A percentile compares a stretch with the other conserved stretches of the same genome.
These are phyloP conservation scores for Olyra latifolia DNA, from an alignment of 176 grass and related monocot genomes.

Conservation along the genomic window DNA sequence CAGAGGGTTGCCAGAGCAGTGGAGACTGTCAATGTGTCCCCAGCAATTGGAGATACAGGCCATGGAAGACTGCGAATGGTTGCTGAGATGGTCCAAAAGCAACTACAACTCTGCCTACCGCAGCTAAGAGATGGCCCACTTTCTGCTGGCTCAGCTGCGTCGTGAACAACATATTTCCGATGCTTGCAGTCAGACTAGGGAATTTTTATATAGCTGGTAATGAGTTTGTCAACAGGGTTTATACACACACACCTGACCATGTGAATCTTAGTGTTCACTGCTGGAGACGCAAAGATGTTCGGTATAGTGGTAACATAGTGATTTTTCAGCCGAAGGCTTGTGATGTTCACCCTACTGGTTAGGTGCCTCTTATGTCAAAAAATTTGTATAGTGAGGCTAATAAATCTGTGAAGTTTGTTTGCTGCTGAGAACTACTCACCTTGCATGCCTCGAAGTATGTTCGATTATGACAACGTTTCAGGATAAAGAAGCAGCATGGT, in stretches of 20 bases:
- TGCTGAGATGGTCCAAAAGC: conserved; percentile 70
- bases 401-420: background rate
- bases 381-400: background rate
- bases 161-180: conserved; percentile 36
- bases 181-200: background rate
- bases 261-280: background rate
- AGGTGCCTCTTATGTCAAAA: background rate
- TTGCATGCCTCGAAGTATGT: background rate
- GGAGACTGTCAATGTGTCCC: conserved; percentile 55
- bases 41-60: conserved; percentile 48
- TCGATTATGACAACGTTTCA: background rate
- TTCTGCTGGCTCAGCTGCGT: conserved; percentile 45
- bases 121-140: conserved; percentile 65
- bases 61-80: conserved; percentile 70
- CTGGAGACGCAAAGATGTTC: background rate
- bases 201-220: background rate
- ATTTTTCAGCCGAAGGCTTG: background rate
- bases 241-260: background rate
- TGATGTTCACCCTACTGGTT: background rate
- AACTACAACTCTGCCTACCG: conserved; percentile 60
- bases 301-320: background rate
- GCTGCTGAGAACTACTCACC: background rate
- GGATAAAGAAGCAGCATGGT: conserved; percentile 2
- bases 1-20: conserved; percentile 67
- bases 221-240: background rate